Evolutionary conservation across 768 basidiomycete genomes (phyloP).

Genomic region (Boletus rufocinnamomeus): DNA sequence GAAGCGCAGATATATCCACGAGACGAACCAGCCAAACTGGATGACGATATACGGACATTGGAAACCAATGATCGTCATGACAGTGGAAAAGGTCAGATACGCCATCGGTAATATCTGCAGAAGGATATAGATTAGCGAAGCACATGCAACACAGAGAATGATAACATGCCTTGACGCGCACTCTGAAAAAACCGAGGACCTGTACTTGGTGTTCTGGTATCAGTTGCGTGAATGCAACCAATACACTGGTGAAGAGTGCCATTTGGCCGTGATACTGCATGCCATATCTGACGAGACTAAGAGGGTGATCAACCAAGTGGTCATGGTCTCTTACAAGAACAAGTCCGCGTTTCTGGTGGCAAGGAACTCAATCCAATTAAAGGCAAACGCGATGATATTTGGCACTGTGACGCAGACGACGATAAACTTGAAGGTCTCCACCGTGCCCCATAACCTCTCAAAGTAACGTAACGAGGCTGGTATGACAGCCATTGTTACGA

Average conservation of each 20-base stretch:
- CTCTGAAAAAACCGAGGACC: conserved; percentile 77
- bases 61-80: conserved; percentile 79
- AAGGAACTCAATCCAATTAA: conserved; percentile 87
- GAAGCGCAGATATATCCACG: conserved; percentile 95
- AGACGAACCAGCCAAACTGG: conserved; percentile 98
- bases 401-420: conserved; percentile 73
- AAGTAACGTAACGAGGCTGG: conserved; percentile 87
- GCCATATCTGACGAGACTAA: conserved; percentile 60
- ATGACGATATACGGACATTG: conserved; percentile 92
- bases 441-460: conserved; percentile 90
- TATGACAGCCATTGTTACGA: conserved; percentile 73
- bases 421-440: conserved; percentile 86
- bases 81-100: conserved; percentile 86
- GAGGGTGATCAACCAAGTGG: conserved; percentile 9
- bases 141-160: background rate
- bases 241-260: conserved; percentile 82
- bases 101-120: conserved; percentile 90
- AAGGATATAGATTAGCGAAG: conserved; percentile 7
- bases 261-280: conserved; percentile 92
- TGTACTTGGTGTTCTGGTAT: conserved; percentile 99
- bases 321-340: conserved; percentile 64
- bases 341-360: conserved; percentile 68
- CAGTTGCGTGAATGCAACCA: conserved; percentile 96
- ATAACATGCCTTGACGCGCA: conserved; percentile 80
- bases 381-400: conserved; percentile 85